A percentile compares a stretch with the other conserved stretches of the same genome.
Evolutionary conservation across 164 flowering plant genomes (phyloP).

Genomic region (Stephania yunnanensis): DNA sequence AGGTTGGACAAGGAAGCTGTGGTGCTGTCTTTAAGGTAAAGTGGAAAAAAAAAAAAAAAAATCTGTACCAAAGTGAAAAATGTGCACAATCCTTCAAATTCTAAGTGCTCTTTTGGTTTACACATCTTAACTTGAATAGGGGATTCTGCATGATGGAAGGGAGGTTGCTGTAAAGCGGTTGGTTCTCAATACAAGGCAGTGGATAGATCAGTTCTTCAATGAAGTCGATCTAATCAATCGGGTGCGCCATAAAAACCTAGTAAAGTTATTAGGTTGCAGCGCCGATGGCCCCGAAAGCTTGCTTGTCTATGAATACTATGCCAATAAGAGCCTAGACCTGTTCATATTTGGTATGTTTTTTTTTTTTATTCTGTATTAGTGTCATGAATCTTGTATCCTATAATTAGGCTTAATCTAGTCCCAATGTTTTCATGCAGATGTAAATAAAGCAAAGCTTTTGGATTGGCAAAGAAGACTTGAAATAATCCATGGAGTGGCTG

Average conservation of each 20-base stretch:
- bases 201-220: neutral
- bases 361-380: neutral
- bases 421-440: neutral
- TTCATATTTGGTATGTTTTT: neutral
- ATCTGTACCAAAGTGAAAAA: neutral
- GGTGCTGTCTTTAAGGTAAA: conserved; percentile 76
- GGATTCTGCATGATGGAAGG: neutral
- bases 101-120: neutral
- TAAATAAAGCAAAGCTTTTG: neutral
- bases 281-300: neutral
- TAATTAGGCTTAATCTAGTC: neutral
- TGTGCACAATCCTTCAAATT: neutral
- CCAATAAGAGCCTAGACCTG: neutral
- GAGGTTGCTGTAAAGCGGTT: neutral
- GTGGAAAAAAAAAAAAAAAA: neutral
- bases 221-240: neutral
- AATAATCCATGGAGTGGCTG: conserved; percentile 1
- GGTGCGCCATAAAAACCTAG: conserved; percentile 1
- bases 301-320: conserved; percentile 1
- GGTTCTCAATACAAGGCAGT: neutral
- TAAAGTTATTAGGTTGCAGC: conserved; percentile 1
- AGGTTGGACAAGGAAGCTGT: conserved; percentile 77
- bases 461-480: neutral
- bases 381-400: neutral
- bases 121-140: neutral